Percentiles rank a stretch among this genome's conserved stretches.
These are phyloP conservation scores for Brachypodium distachyon DNA, from an alignment of 202 grass and related monocot species.

Conservation along the genomic window DNA sequence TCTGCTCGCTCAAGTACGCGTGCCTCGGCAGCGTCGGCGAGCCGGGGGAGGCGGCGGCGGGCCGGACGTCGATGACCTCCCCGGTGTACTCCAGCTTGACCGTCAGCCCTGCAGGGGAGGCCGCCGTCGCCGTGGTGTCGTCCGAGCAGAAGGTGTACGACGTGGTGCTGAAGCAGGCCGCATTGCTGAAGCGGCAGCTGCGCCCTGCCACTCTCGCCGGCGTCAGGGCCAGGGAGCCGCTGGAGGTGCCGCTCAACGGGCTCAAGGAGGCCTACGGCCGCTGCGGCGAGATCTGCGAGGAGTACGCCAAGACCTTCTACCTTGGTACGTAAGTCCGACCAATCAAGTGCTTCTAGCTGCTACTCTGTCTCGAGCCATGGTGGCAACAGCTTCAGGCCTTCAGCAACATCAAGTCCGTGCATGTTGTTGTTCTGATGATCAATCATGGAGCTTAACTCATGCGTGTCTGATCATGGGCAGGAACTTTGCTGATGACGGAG, in stretches of 20 bases:
- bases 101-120: conserved; percentile 42
- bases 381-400: background rate
- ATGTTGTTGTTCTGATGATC: background rate
- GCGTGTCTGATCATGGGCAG: conserved; percentile 23
- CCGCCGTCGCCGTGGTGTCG: conserved; percentile 39
- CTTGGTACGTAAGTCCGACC: conserved; percentile 41
- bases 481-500: conserved; percentile 89
- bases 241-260: conserved; percentile 24
- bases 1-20: conserved; percentile 59
- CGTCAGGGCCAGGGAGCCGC: conserved; percentile 10
- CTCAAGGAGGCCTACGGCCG: conserved; percentile 68
- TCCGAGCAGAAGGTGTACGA: conserved; percentile 95
- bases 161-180: conserved; percentile 83
- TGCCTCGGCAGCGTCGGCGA: conserved; percentile 37
- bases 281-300: conserved; percentile 78
- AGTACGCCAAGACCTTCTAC: conserved; percentile 98
- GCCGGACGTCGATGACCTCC: background rate
- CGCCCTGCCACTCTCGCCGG: no score
- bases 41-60: background rate
- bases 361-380: background rate
- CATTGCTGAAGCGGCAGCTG: conserved; percentile 57
- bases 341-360: background rate
- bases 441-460: background rate
- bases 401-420: no score
- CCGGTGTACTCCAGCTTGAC: conserved; percentile 56